These are phyloP conservation scores for Monosporozyma unispora DNA, from an alignment of 805 yeast genomes.

Conservation along the genomic window DNA sequence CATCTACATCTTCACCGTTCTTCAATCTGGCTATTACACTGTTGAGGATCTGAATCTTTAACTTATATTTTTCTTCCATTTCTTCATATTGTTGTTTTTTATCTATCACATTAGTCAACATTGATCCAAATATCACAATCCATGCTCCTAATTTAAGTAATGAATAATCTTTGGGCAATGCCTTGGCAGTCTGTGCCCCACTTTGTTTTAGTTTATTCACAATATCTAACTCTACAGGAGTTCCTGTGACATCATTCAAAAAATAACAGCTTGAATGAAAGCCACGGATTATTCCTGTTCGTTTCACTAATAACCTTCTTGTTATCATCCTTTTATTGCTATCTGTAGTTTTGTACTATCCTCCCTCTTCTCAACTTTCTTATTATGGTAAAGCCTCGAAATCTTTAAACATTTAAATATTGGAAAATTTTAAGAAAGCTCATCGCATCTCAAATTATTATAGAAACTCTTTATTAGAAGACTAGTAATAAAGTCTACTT, in stretches of 20 bases:
- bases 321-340: background rate
- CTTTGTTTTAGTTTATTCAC: background rate
- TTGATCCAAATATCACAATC: constrained; percentile 38
- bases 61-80: constrained; percentile 31
- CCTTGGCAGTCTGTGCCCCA: background rate
- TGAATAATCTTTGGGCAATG: constrained; percentile 8
- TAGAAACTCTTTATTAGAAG: too few species aligned
- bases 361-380: background rate
- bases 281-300: background rate
- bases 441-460: background rate
- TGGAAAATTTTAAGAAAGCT: constrained; percentile 3
- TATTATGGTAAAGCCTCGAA: background rate
- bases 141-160: constrained; percentile 34
- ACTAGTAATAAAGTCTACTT: background rate
- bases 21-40: constrained; percentile 32
- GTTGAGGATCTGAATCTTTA: constrained; percentile 33
- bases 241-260: background rate
- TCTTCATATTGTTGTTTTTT: constrained; percentile 34
- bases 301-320: background rate
- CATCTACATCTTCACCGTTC: constrained; percentile 35
- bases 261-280: background rate
- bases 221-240: background rate
- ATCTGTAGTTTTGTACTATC: background rate
- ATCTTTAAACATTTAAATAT: background rate
- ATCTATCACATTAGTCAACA: constrained; percentile 39